These are phyloP conservation scores for Leccinellum luteum DNA, from an alignment of 768 basidiomycete species.

Conservation along the genomic window DNA sequence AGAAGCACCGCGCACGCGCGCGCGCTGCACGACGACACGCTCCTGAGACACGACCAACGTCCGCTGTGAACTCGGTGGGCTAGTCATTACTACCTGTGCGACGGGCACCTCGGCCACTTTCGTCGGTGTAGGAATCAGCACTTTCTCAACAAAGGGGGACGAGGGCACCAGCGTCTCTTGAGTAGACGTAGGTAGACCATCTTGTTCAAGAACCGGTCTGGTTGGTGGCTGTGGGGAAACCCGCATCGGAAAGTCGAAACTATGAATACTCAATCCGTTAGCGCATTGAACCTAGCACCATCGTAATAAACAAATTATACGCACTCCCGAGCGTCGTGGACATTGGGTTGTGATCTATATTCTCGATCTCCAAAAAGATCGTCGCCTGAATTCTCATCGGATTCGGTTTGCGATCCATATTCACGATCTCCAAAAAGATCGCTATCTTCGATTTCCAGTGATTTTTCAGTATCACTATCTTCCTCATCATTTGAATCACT, in stretches of 20 bases:
- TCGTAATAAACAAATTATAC: background rate
- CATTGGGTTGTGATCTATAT: background rate
- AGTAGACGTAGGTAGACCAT: slow-evolving; percentile 18
- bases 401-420: background rate
- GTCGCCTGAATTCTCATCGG: slow-evolving; percentile 1
- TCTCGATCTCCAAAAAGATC: slow-evolving; percentile 24
- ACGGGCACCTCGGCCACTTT: background rate
- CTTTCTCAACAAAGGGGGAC: slow-evolving; percentile 7
- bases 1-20: slow-evolving; percentile 9
- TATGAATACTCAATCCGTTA: slow-evolving; percentile 1
- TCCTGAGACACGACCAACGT: slow-evolving; percentile 5
- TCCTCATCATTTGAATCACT: background rate
- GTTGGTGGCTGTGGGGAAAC: background rate
- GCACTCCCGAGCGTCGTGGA: slow-evolving; percentile 8
- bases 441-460: slow-evolving; percentile 11
- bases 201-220: background rate
- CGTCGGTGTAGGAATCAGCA: background rate
- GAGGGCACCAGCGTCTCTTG: slow-evolving; percentile 27
- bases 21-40: background rate
- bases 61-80: slow-evolving; percentile 11
- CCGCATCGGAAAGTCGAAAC: background rate
- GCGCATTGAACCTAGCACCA: background rate
- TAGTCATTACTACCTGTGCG: background rate
- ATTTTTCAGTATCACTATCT: background rate
- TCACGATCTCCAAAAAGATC: slow-evolving; percentile 25